These are phyloP conservation scores for Globisporangium barbulae DNA, from an alignment of 352 stramenopile species.

Conservation along the genomic window DNA sequence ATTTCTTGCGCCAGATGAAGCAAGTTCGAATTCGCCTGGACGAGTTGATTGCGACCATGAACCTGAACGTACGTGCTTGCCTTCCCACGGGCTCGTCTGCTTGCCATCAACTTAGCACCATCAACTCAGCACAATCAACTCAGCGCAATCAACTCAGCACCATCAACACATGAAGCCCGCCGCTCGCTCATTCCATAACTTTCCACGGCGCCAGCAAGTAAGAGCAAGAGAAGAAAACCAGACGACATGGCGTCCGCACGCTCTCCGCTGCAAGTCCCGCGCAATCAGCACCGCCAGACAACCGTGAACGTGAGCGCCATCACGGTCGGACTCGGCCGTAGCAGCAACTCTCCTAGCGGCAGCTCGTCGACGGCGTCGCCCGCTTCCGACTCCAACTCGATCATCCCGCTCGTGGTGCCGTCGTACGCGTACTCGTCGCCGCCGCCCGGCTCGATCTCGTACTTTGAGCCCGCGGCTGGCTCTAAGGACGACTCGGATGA, in stretches of 20 bases:
- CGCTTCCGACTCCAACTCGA: background rate
- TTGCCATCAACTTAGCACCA: background rate
- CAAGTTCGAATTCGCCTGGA: slow-evolving; percentile 1
- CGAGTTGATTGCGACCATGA: background rate
- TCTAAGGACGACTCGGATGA: slow-evolving; percentile 20
- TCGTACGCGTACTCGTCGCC: slow-evolving; percentile 2
- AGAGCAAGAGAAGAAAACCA: background rate
- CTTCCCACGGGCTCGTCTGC: background rate
- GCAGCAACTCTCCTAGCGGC: background rate
- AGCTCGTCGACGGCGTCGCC: background rate
- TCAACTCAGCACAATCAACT: too few relatives aligned
- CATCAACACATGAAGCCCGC: too few relatives aligned
- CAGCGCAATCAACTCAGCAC: too few relatives aligned
- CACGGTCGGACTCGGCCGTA: background rate
- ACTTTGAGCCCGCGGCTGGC: slow-evolving; percentile 5
- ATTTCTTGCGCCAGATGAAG: background rate
- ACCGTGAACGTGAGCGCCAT: background rate
- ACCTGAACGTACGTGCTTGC: background rate
- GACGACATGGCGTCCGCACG: background rate
- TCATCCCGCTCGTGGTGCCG: slow-evolving; percentile 11
- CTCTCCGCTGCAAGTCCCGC: background rate
- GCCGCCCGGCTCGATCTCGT: slow-evolving; percentile 9
- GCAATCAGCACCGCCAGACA: background rate
- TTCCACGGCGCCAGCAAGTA: slow-evolving; percentile 9
- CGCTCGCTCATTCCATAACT: slow-evolving; percentile 26